Evolutionary conservation across 495 filamentous ascomycete species (phyloP).

Genomic region (Aspergillus olivimuriae): DNA sequence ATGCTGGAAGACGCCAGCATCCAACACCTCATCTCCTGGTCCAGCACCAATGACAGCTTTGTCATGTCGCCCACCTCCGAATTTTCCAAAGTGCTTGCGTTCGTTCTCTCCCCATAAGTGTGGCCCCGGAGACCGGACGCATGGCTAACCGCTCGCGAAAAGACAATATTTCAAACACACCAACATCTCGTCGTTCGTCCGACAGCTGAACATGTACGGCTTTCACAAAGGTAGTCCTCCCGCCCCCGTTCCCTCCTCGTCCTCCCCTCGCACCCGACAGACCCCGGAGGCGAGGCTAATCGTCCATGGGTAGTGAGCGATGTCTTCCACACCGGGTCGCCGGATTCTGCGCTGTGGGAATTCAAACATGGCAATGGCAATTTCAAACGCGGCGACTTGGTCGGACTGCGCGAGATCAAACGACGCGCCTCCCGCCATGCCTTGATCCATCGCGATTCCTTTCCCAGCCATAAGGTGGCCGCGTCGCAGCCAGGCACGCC

Average conservation of each 20-base stretch:
- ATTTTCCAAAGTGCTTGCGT: conserved; percentile 98
- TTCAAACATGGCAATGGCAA: conserved; percentile 98
- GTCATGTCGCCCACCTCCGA: conserved; percentile 96
- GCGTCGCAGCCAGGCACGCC: conserved; percentile 77
- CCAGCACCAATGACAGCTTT: conserved; percentile 87
- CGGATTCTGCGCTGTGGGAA: conserved; percentile 94
- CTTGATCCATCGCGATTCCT: conserved; percentile 91
- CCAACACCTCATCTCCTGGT: conserved; percentile 95
- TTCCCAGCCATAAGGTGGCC: conserved; percentile 66
- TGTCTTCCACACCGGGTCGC: conserved; percentile 95
- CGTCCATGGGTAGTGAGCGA: conserved; percentile 75
- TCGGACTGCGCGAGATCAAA: conserved; percentile 92
- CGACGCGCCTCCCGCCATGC: conserved; percentile 93
- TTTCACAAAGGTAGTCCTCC: conserved; percentile 87
- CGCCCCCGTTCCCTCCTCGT: no score
- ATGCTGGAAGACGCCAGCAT: conserved; percentile 95
- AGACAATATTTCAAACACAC: conserved; percentile 99
- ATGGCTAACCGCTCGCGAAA: conserved; percentile 25
- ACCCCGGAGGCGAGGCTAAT: not conserved
- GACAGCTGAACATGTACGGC: conserved; percentile 98
- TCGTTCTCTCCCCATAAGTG: conserved; percentile 39
- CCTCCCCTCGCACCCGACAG: no score
- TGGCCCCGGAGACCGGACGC: no score
- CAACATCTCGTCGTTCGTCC: conserved; percentile 96
- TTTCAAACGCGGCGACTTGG: conserved; percentile 91